A percentile compares a stretch with the other conserved stretches of the same genome.
phyloP scores from a whole-genome alignment of 352 stramenopile genomes.

The Globisporangium cederbergense region DNA sequence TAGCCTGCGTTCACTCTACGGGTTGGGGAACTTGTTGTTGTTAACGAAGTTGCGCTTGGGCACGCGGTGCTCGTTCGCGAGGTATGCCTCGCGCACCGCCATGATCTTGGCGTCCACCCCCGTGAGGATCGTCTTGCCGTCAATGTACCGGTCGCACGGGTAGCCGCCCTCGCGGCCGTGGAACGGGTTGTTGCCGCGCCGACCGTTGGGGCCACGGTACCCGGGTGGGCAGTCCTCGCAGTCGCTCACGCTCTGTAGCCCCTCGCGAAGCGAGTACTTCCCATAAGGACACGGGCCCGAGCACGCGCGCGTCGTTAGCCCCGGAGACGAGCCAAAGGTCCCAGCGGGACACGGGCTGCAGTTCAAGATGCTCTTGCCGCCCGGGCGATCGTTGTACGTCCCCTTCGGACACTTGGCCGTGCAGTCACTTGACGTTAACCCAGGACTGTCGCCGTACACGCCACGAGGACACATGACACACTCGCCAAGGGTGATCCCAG shows the following conservation, averaged over 20 bases:
- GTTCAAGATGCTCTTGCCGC: slow-evolving; percentile 53
- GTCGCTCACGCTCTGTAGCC: slow-evolving; percentile 50
- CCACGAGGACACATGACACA: slow-evolving; percentile 70
- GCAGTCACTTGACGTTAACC: slow-evolving; percentile 57
- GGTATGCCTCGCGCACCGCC: slow-evolving; percentile 29
- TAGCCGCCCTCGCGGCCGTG: slow-evolving; percentile 42
- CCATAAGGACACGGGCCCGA: slow-evolving; percentile 58
- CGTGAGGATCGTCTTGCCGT: slow-evolving; percentile 42
- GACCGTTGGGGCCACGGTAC: slow-evolving; percentile 60
- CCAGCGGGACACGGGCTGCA: slow-evolving; percentile 66
- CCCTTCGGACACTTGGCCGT: slow-evolving; percentile 70
- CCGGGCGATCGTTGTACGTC: slow-evolving; percentile 60
- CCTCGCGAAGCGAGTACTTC: slow-evolving; percentile 64
- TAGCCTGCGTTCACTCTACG: neutral
- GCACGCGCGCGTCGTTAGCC: slow-evolving; percentile 54
- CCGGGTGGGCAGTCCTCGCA: slow-evolving; percentile 52
- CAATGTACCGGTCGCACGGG: slow-evolving; percentile 52
- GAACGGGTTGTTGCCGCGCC: slow-evolving; percentile 48
- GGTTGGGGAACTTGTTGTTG: slow-evolving; percentile 12
- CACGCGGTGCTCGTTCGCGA: slow-evolving; percentile 12
- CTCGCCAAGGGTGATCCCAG: slow-evolving; percentile 45
- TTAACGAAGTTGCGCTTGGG: slow-evolving; percentile 16
- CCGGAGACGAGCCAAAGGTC: slow-evolving; percentile 50
- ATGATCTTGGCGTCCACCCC: slow-evolving; percentile 33
- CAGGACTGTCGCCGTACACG: slow-evolving; percentile 67